A percentile compares a stretch with the other conserved stretches of the same genome.
phyloP scores from a whole-genome alignment of 176 grass and related monocot genomes.

The Triticum turgidum region DNA sequence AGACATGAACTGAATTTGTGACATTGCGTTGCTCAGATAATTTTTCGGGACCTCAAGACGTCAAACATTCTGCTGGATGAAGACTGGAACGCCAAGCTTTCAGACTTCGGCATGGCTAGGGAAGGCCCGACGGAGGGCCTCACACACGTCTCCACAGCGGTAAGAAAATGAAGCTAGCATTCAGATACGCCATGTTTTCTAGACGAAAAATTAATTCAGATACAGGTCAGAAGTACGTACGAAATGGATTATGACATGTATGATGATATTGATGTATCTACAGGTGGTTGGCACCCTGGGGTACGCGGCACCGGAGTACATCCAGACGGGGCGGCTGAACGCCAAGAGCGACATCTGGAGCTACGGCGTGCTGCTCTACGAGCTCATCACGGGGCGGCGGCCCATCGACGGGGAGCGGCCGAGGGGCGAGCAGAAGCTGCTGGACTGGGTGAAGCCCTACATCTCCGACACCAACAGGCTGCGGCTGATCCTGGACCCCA shows the following conservation, averaged over 20 bases:
- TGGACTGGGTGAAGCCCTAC: slow-evolving; percentile 66
- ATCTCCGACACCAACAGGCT: slow-evolving; percentile 40
- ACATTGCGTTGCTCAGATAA: slow-evolving; percentile 36
- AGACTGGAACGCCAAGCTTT: slow-evolving; percentile 65
- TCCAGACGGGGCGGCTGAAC: slow-evolving; percentile 56
- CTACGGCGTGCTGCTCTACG: slow-evolving; percentile 66
- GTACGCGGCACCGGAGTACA: slow-evolving; percentile 63
- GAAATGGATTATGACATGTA: neutral
- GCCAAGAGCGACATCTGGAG: slow-evolving; percentile 65
- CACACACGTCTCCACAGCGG: slow-evolving; percentile 70
- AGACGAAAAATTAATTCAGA: neutral
- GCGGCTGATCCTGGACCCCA: slow-evolving; percentile 45
- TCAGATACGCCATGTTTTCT: neutral
- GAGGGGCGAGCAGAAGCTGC: slow-evolving; percentile 56
- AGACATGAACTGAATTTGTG: neutral
- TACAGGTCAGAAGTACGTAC: neutral
- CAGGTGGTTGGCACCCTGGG: slow-evolving; percentile 63
- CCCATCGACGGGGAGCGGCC: slow-evolving; percentile 55
- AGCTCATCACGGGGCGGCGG: slow-evolving; percentile 54
- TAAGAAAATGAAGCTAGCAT: slow-evolving; percentile 8
- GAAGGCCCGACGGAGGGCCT: slow-evolving; percentile 69
- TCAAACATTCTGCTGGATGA: slow-evolving; percentile 70
- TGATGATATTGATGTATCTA: neutral
- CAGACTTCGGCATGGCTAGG: slow-evolving; percentile 74
- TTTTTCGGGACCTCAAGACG: slow-evolving; percentile 73